phyloP scores from a whole-genome alignment of 768 basidiomycete species.

The Serpula lacrymans region DNA sequence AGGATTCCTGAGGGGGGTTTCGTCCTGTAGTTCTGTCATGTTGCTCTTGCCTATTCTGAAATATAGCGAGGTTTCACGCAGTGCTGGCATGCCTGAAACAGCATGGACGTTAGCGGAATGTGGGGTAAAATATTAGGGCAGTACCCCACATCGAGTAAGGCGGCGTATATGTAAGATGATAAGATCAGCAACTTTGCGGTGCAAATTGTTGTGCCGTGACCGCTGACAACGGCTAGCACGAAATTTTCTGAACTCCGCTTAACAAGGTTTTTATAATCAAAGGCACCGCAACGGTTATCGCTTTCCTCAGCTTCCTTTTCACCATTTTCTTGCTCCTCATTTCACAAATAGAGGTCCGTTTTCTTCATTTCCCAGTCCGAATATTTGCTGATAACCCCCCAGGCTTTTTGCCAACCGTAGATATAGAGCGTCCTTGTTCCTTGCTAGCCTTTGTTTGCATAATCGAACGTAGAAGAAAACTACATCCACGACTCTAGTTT shows the following conservation, averaged over 20 bases:
- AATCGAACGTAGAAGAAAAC: conserved; percentile 33
- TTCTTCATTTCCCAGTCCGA: neutral
- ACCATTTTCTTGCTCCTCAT: conserved; percentile 24
- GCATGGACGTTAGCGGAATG: conserved; percentile 6
- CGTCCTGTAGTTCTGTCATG: conserved; percentile 15
- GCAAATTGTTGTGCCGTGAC: neutral
- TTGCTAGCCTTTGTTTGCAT: conserved; percentile 50
- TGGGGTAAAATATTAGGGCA: conserved; percentile 12
- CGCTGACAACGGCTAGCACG: conserved; percentile 7
- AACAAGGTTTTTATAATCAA: conserved; percentile 13
- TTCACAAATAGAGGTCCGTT: conserved; percentile 32
- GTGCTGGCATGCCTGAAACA: too few relatives aligned
- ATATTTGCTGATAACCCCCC: conserved; percentile 2
- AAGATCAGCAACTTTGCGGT: conserved; percentile 6
- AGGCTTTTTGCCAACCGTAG: conserved; percentile 43
- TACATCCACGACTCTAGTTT: conserved; percentile 31
- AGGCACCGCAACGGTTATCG: neutral
- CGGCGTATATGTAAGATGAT: conserved; percentile 1
- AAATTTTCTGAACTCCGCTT: conserved; percentile 32
- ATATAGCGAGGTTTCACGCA: conserved; percentile 8
- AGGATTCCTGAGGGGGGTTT: conserved; percentile 24
- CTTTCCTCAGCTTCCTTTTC: conserved; percentile 31
- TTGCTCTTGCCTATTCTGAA: conserved; percentile 9
- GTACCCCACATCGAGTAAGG: conserved; percentile 9
- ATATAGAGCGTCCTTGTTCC: conserved; percentile 68